phyloP scores from a whole-genome alignment of 345 rosid genomes.

The Ceriops zippeliana region DNA sequence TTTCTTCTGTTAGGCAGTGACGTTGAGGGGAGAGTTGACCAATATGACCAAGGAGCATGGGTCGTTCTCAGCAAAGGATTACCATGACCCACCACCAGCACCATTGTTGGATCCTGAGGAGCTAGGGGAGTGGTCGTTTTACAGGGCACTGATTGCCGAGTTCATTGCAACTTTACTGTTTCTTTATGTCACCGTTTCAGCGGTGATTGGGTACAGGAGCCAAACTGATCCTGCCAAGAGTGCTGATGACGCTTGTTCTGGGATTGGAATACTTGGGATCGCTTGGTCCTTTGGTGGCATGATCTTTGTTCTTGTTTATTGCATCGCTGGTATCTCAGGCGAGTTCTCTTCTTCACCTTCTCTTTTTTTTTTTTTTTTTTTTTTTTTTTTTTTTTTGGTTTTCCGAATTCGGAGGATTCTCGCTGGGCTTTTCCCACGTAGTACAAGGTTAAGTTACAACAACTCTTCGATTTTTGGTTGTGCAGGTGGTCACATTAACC shows the following conservation, averaged over 20 bases:
- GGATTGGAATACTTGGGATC: constrained; percentile 77
- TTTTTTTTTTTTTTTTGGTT: no score
- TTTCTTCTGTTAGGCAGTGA: neutral
- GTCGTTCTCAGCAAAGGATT: constrained; percentile 58
- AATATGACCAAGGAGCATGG: constrained; percentile 48
- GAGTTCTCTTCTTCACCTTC: neutral
- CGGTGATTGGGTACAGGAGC: constrained; percentile 71
- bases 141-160: constrained; percentile 81
- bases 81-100: constrained; percentile 75
- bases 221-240: constrained; percentile 31
- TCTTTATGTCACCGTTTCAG: constrained; percentile 62
- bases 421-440: no score
- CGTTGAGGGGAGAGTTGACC: neutral
- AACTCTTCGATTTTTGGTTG: neutral
- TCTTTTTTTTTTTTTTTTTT: no score
- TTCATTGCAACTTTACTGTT: constrained; percentile 80
- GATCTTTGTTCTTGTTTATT: constrained; percentile 77
- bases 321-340: constrained; percentile 91
- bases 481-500: constrained; percentile 80
- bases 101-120: constrained; percentile 54
- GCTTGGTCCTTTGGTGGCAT: constrained; percentile 93
- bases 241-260: constrained; percentile 41
- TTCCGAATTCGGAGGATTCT: neutral
- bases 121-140: constrained; percentile 70
- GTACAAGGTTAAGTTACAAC: neutral